These are phyloP conservation scores for Raphidocelis subcapitata DNA, from an alignment of 139 green algal species.

Conservation along the genomic window DNA sequence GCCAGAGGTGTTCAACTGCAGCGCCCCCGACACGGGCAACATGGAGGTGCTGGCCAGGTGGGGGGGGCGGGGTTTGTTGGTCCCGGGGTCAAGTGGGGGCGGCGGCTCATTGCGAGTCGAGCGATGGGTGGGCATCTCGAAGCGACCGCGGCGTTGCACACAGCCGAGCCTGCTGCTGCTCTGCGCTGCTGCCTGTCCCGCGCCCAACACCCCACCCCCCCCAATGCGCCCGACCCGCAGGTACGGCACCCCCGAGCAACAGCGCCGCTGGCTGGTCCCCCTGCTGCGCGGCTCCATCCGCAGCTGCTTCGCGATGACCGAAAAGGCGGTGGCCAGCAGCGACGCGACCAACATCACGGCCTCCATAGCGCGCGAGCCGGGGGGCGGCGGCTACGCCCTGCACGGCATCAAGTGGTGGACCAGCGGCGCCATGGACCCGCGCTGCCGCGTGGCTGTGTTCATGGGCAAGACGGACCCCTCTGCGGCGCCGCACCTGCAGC, in stretches of 20 bases:
- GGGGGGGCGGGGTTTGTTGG: not conserved
- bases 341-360: conserved; percentile 97
- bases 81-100: not conserved
- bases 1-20: conserved; percentile 98
- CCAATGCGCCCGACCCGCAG: not conserved
- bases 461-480: conserved; percentile 88
- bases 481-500: conserved; percentile 73
- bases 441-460: conserved; percentile 88
- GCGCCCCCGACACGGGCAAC: conserved; percentile 97
- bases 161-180: too few species aligned
- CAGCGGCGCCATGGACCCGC: conserved; percentile 79
- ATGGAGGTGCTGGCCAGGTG: conserved; percentile 90
- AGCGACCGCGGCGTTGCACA: too few species aligned
- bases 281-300: conserved; percentile 88
- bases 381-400: conserved; percentile 54
- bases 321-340: conserved; percentile 92
- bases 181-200: too few species aligned
- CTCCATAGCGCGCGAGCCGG: conserved; percentile 7
- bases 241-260: conserved; percentile 87
- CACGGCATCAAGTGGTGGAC: conserved; percentile 98
- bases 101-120: too few species aligned
- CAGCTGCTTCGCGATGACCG: conserved; percentile 98
- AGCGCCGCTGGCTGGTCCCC: conserved; percentile 89
- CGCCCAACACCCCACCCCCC: too few species aligned
- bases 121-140: too few species aligned